Base-by-base conservation (phyloP, 768 basidiomycete species). In the Lentinula edodes region DNA sequence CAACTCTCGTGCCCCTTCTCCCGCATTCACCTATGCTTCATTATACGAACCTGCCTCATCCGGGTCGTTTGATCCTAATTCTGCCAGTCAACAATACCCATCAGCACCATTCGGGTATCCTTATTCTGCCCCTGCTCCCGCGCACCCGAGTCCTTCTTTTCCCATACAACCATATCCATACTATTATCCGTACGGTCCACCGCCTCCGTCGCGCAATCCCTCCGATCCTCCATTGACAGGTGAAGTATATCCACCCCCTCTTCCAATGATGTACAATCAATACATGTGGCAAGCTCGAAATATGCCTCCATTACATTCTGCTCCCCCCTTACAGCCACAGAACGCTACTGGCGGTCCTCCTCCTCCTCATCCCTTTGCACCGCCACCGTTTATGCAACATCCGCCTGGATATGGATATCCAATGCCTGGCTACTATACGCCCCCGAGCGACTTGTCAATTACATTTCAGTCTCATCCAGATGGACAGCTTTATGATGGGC, bases 11-110 rank as follows among this genome's bases (percentile, higher is more conserved):
- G 87, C 90, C 2, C 78, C 89, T 13, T 91, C 90, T 8, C 89
- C 91, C 2, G 84, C 89, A 34, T 89, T 91, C 74, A 85, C 81
- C 61, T 93, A 86, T 71, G 80, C 90, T 16, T 81, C 84, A 1
- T 73, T 91, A 42, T 91, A 92, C 66, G 91, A 92, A 63, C 84
- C 87, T 46, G 70, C 77, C 34, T 72, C 72, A 18, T 60, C 58
- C 61, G 72, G 69, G 64, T 76, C 75, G 62, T 85, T 84, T 66
- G 83, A 83, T 63, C 74, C 78, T 65, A 77, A 76, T 64, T 72
- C 74, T 58, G 45, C n/a, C n/a, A 67, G 64, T 34, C 69, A 74
- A 54, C 76, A 75, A 62, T 83, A 80, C 68, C 72, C 80, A 65
- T 79, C 81, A 60, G 58, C 77, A 43, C 75, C 79, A 61, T 87